Evolutionary conservation across 2,329 filamentous ascomycete genomes (phyloP).

Genomic region (Claviceps cyperi): DNA sequence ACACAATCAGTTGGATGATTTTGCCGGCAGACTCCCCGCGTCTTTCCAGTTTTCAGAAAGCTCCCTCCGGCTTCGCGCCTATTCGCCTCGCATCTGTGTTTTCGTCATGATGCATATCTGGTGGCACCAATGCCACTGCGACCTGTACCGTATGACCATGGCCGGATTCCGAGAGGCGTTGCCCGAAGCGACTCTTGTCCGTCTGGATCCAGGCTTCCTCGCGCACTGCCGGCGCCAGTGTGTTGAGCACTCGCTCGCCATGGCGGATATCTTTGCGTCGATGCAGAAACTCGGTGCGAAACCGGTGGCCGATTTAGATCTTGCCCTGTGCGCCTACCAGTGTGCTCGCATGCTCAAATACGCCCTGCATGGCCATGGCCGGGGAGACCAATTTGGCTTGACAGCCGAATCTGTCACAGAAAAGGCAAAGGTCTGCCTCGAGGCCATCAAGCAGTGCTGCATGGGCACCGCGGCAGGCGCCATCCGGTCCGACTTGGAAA

Average conservation of each 20-base stretch:
- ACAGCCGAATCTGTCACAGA: conserved; percentile 32
- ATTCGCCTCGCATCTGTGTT: conserved; percentile 41
- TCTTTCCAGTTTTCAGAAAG: conserved; percentile 45
- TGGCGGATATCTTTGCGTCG: conserved; percentile 39
- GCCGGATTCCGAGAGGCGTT: conserved; percentile 37
- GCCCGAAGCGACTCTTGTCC: conserved; percentile 26
- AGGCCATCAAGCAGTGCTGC: conserved; percentile 35
- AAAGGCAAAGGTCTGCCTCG: conserved; percentile 34
- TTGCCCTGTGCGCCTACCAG: conserved; percentile 41
- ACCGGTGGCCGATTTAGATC: conserved; percentile 39
- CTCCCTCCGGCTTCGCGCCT: conserved; percentile 39
- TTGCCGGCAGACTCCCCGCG: conserved; percentile 36
- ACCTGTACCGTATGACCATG: conserved; percentile 39
- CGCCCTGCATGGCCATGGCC: conserved; percentile 32
- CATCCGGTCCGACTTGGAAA: conserved; percentile 34
- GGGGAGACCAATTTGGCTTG: conserved; percentile 27
- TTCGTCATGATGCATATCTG: conserved; percentile 46
- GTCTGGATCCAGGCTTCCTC: conserved; percentile 34
- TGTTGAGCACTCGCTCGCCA: conserved; percentile 38
- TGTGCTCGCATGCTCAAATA: conserved; percentile 39
- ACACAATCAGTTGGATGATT: conserved; percentile 35
- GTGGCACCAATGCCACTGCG: conserved; percentile 45
- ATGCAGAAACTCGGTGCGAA: conserved; percentile 36
- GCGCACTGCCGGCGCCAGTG: conserved; percentile 35
- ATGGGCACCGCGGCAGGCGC: conserved; percentile 34